Conservation (phyloP, 495 filamentous ascomycete species). For the Aspergillus diversus region DNA sequence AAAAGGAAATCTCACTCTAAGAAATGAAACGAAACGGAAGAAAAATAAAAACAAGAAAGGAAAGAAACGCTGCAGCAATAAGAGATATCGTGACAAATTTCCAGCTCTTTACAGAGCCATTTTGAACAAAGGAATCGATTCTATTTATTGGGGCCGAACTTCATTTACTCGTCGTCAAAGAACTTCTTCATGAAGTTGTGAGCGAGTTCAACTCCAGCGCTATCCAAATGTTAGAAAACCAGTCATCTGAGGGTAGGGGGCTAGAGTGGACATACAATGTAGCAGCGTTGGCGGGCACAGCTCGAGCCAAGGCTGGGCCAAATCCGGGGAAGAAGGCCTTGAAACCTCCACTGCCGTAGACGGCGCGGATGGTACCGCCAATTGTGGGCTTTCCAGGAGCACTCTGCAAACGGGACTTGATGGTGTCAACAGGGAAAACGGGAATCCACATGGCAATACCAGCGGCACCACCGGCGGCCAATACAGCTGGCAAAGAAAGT, state of each 20-base stretch:
- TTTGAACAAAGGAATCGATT: neutral
- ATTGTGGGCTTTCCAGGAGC: conserved; percentile 87
- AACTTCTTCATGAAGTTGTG: conserved; percentile 80
- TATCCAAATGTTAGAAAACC: conserved; percentile 37
- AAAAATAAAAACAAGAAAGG: conserved; percentile 5
- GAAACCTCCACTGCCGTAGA: conserved; percentile 78
- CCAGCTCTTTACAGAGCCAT: neutral
- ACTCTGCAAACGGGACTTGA: conserved; percentile 93
- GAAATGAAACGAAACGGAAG: neutral
- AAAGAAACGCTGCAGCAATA: conserved; percentile 14
- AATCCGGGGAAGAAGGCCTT: conserved; percentile 99
- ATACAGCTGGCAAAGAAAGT: conserved; percentile 80
- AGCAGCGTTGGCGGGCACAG: conserved; percentile 91
- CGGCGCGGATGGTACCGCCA: conserved; percentile 71
- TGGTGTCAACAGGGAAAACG: conserved; percentile 95
- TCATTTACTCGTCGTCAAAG: conserved; percentile 47
- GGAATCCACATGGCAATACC: conserved; percentile 99
- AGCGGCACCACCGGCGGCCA: conserved; percentile 82
- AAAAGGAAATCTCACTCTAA: conserved; percentile 13
- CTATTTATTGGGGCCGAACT: neutral
- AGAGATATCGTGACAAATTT: conserved; percentile 18
- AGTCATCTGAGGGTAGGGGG: neutral
- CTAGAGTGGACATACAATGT: conserved; percentile 52
- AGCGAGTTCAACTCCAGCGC: conserved; percentile 76
- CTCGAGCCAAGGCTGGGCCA: conserved; percentile 87